These are phyloP conservation scores for Vaccinium corymbosum DNA, from an alignment of 148 eudicot genomes.

Conservation along the genomic window DNA sequence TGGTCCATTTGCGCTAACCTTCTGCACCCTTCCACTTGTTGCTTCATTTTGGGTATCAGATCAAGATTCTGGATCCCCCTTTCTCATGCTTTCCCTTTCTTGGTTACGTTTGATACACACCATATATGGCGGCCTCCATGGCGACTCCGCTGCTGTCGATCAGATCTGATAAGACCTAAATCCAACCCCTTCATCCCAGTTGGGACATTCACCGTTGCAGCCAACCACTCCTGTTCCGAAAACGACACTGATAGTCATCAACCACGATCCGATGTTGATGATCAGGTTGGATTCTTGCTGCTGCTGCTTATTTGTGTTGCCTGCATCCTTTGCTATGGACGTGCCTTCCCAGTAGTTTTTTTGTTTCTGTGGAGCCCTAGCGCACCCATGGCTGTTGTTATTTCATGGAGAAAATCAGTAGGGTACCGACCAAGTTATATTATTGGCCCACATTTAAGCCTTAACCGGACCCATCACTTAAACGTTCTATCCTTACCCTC, in stretches of 20 bases:
- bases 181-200: too few relatives aligned
- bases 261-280: not conserved
- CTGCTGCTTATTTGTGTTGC: not conserved
- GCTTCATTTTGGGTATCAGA: not conserved
- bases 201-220: too few relatives aligned
- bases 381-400: not conserved
- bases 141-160: not conserved
- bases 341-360: not conserved
- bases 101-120: not conserved
- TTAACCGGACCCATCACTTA: not conserved
- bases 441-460: not conserved
- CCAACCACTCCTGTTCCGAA: too few relatives aligned
- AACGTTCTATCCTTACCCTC: not conserved
- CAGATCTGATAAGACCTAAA: not conserved
- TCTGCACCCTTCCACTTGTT: not conserved
- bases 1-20: not conserved
- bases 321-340: not conserved
- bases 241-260: too few relatives aligned
- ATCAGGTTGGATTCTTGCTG: not conserved
- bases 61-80: not conserved
- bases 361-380: not conserved
- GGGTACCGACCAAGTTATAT: not conserved
- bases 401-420: not conserved
- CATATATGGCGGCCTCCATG: not conserved
- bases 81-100: not conserved